A percentile compares a stretch with the other conserved stretches of the same genome.
phyloP scores from a whole-genome alignment of 352 stramenopile genomes.

The Phytophthora cactorum region DNA sequence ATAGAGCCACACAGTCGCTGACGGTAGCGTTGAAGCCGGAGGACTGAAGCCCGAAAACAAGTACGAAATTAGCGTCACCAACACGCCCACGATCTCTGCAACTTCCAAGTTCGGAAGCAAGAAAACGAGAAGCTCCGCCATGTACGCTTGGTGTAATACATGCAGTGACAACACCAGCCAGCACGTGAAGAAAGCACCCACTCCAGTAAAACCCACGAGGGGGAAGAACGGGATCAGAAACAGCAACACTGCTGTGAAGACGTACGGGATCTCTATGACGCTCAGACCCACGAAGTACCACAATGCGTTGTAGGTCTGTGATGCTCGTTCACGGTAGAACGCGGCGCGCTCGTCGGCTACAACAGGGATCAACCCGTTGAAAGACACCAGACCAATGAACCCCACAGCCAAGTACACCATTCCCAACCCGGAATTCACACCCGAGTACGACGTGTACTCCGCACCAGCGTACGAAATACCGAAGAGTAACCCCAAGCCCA shows the following conservation, averaged over 20 bases:
- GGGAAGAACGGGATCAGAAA: not conserved
- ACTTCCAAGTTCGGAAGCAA: not conserved
- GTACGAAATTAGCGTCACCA: constrained; percentile 6
- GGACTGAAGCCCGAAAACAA: not conserved
- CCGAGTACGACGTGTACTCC: not conserved
- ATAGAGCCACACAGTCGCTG: constrained; percentile 23
- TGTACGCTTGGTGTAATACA: not conserved
- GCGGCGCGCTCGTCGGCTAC: not conserved
- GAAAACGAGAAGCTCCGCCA: not conserved
- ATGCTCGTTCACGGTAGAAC: not conserved
- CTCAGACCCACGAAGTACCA: not conserved
- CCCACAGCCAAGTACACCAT: not conserved
- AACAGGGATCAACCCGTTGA: not conserved
- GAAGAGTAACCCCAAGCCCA: not conserved
- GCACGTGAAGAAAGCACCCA: not conserved
- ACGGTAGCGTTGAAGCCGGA: constrained; percentile 20
- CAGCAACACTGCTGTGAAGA: not conserved
- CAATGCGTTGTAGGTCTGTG: not conserved
- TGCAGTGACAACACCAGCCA: not conserved
- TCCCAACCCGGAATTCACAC: not conserved
- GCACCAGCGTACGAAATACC: not conserved
- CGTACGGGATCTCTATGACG: not conserved
- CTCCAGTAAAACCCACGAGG: not conserved
- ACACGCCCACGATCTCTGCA: constrained; percentile 12
- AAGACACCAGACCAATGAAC: not conserved